Evolutionary conservation across 306 rosid genomes (phyloP).

Genomic region (Fragaria nilgerrensis): DNA sequence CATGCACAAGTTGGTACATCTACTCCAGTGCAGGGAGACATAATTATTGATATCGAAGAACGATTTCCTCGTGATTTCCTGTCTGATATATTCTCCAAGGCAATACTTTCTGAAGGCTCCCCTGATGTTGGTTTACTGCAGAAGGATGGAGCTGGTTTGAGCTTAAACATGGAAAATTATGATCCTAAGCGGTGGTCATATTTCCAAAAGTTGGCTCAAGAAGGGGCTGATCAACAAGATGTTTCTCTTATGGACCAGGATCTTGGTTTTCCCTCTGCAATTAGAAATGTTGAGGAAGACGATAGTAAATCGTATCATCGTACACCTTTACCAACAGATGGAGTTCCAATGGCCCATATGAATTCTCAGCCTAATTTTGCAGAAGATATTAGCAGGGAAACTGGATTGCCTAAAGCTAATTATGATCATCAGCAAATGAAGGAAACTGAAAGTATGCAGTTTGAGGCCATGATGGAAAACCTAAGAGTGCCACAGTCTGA

Average conservation of each 20-base stretch:
- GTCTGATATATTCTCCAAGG: constrained; percentile 87
- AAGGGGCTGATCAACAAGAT: constrained; percentile 54
- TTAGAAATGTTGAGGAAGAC: constrained; percentile 40
- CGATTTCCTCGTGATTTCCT: constrained; percentile 86
- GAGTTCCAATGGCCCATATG: constrained; percentile 33
- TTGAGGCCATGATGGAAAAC: constrained; percentile 57
- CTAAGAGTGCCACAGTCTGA: constrained; percentile 49
- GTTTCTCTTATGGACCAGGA: constrained; percentile 82
- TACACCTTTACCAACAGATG: constrained; percentile 38
- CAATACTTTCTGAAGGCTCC: constrained; percentile 59
- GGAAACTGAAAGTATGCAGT: constrained; percentile 54
- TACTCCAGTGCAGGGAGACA: constrained; percentile 60
- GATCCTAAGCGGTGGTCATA: constrained; percentile 86
- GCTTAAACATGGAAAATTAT: constrained; percentile 72
- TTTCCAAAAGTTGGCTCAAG: constrained; percentile 86
- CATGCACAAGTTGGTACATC: constrained; percentile 39
- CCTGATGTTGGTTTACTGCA: constrained; percentile 50
- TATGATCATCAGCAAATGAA: constrained; percentile 49
- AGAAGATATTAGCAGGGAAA: constrained; percentile 41
- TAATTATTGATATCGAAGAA: constrained; percentile 75
- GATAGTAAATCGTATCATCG: constrained; percentile 42
- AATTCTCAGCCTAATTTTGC: constrained; percentile 47
- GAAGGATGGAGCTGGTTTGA: constrained; percentile 74
- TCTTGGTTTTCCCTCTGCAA: constrained; percentile 45
- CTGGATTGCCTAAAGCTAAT: constrained; percentile 39